Percentiles rank a stretch among this genome's conserved stretches.
Conservation (phyloP, 2,329 filamentous ascomycete genomes). For the Fusarium sp. region DNA sequence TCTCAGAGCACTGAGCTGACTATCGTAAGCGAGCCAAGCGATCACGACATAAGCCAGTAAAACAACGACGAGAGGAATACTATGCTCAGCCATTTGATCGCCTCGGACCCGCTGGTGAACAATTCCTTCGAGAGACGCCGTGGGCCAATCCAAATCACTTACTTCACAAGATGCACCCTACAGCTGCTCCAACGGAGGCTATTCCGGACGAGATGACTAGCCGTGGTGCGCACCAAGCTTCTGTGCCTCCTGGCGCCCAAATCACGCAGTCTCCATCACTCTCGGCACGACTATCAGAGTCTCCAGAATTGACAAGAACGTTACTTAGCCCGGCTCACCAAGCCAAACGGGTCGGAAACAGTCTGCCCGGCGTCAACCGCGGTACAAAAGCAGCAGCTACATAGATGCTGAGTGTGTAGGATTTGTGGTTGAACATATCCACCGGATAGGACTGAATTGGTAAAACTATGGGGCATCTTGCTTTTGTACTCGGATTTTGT, state of each 20-base stretch:
- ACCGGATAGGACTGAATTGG: slow-evolving; percentile 31
- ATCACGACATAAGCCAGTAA: slow-evolving; percentile 50
- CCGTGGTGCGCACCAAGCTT: slow-evolving; percentile 36
- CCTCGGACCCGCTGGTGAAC: slow-evolving; percentile 77
- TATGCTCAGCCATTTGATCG: slow-evolving; percentile 58
- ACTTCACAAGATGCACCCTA: slow-evolving; percentile 63
- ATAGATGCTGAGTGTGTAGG: slow-evolving; percentile 27
- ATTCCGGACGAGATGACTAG: slow-evolving; percentile 13
- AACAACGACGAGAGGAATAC: slow-evolving; percentile 57
- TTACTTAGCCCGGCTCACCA: slow-evolving; percentile 46
- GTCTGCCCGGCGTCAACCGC: slow-evolving; percentile 43
- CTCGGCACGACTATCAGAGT: slow-evolving; percentile 48
- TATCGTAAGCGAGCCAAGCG: slow-evolving; percentile 47
- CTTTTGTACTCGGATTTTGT: slow-evolving; percentile 47
- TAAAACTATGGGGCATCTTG: slow-evolving; percentile 38
- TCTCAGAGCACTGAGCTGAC: slow-evolving; percentile 36
- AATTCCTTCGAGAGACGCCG: slow-evolving; percentile 87
- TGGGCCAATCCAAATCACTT: slow-evolving; percentile 93
- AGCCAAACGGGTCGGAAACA: slow-evolving; percentile 47
- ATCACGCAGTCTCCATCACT: slow-evolving; percentile 42
- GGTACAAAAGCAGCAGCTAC: slow-evolving; percentile 49
- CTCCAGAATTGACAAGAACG: slow-evolving; percentile 56
- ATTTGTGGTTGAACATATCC: slow-evolving; percentile 20
- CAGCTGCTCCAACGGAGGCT: slow-evolving; percentile 29
- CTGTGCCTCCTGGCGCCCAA: slow-evolving; percentile 26